Percentiles rank a stretch among this genome's conserved stretches.
phyloP scores from a whole-genome alignment of 257 asterid genomes.

The Jacaranda copaia region DNA sequence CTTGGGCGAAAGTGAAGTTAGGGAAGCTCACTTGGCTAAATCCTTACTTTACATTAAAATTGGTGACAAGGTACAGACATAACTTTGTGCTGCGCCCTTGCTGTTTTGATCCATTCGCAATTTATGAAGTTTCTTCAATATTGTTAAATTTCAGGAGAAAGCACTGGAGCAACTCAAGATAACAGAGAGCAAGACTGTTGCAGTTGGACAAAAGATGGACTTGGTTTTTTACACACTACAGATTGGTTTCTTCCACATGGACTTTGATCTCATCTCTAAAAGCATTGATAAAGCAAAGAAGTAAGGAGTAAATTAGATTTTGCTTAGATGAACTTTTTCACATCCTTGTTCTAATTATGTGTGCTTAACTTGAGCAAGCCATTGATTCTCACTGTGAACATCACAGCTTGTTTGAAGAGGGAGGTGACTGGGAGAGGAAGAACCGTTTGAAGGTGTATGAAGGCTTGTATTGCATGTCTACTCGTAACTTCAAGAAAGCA shows the following conservation, averaged over 20 bases:
- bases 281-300: conserved; percentile 85
- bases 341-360: not conserved
- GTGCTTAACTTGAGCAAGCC: conserved; percentile 1
- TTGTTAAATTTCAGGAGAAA: conserved; percentile 57
- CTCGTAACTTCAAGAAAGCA: conserved; percentile 82
- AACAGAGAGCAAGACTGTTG: conserved; percentile 82
- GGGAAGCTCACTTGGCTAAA: conserved; percentile 88
- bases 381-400: conserved; percentile 25
- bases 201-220: conserved; percentile 93
- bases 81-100: not conserved
- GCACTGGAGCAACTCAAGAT: conserved; percentile 82
- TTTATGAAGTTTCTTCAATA: not conserved
- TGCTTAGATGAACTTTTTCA: not conserved
- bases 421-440: conserved; percentile 93
- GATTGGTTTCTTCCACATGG: conserved; percentile 75
- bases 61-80: conserved; percentile 61
- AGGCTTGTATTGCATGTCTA: conserved; percentile 82
- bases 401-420: conserved; percentile 78
- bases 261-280: conserved; percentile 73
- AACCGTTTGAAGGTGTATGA: conserved; percentile 84
- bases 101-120: not conserved
- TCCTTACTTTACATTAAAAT: conserved; percentile 67
- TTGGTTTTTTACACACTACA: conserved; percentile 69
- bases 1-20: conserved; percentile 85
- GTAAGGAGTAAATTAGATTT: conserved; percentile 39